phyloP scores from a whole-genome alignment of 192 early-diverging fungal species.

The Endogone sp. region DNA sequence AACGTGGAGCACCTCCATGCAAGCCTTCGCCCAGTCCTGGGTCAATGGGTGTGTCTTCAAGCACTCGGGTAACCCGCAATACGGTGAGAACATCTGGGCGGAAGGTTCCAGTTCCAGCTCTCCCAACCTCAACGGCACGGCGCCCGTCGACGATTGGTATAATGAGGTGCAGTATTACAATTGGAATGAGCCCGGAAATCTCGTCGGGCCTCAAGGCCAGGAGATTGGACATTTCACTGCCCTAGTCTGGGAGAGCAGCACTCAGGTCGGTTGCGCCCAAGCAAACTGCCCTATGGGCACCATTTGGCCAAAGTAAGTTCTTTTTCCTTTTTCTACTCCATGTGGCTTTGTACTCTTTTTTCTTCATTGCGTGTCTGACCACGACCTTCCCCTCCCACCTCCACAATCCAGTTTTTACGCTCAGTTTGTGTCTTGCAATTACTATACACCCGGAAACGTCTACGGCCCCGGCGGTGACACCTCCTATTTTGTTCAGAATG shows the following conservation, averaged over 20 bases:
- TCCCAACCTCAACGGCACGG: constrained; percentile 3
- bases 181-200: constrained; percentile 37
- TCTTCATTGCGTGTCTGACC: too few species aligned
- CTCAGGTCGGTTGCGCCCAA: constrained; percentile 30
- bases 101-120: neutral
- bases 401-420: neutral
- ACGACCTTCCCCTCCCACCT: too few species aligned
- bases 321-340: too few species aligned
- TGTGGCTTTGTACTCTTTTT: too few species aligned
- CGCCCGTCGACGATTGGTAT: constrained; percentile 36
- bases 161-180: constrained; percentile 36
- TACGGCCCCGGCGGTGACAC: neutral
- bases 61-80: constrained; percentile 31
- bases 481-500: neutral
- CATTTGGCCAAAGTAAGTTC: neutral
- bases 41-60: constrained; percentile 33
- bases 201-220: neutral
- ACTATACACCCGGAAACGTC: neutral
- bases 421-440: constrained; percentile 2
- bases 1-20: constrained; percentile 31
- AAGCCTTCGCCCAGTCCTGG: constrained; percentile 33
- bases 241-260: constrained; percentile 30
- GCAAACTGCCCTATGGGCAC: constrained; percentile 4
- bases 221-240: neutral
- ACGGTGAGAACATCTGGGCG: neutral